Base-by-base conservation (phyloP, 2,329 filamentous ascomycete species). In the Daldinia eschscholtzii region DNA sequence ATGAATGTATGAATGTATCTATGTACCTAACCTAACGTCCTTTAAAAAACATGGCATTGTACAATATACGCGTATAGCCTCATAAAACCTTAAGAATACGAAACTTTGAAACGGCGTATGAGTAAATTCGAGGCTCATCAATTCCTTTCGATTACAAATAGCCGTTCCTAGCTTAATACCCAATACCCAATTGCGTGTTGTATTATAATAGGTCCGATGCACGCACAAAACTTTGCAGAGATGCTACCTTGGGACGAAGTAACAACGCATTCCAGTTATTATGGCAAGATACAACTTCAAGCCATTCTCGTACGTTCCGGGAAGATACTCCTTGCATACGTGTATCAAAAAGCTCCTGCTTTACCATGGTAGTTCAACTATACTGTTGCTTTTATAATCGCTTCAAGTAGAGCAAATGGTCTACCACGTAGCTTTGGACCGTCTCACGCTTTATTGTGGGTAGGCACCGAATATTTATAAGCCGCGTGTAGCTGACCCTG, bases 251-350 rank as follows among this genome's bases (percentile, higher is more conserved):
- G 26, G 12, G 13, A 15, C 7, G 0, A 52, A 52, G 46, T 52
- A 52, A 15, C 15, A n/a, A 52, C 15, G 33, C 46, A 6, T n/a
- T 33, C 26, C 6, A 52, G 33, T 33, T n/a, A n/a, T 6, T 33
- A 52, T 30, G n/a, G 10, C 18, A 52, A 52, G 7, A 52, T 52
- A 52, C 26, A 52, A 33, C 6, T n/a, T 18, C 0, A 26, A 33
- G 15, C 7, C 33, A 52, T 52, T 18, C 46, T 52, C 46, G 26
- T 15, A 50, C 13, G 46, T 52, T 52, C 46, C 46, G 46, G 46
- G 18, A 26, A 52, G 28, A 52, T 30, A 5, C 26, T 52, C 18
- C 41, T 52, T 13, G 26, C 28, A 15, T 9, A 33, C 7, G 9
- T 33, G 28, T 33, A 26, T n/a, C 26, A 52, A 2, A 10, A 30